Evolutionary conservation across 768 basidiomycete species (phyloP).

Genomic region (Dictyophora rubrovolvata): DNA sequence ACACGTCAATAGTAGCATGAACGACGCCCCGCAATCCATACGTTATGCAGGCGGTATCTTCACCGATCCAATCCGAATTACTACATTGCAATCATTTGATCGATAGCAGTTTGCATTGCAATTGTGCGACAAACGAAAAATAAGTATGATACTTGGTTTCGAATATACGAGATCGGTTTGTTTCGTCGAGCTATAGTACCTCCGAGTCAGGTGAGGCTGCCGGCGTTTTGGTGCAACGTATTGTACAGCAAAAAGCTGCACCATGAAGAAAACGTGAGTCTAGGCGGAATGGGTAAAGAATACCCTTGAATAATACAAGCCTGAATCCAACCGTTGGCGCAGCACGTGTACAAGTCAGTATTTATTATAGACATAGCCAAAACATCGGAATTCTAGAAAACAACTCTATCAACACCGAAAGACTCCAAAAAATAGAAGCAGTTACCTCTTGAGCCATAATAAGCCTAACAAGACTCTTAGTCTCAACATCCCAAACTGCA

Average conservation of each 20-base stretch:
- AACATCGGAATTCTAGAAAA: constrained; percentile 59
- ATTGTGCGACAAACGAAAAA: too few relatives aligned
- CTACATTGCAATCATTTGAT: constrained; percentile 37
- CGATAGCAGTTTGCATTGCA: constrained; percentile 44
- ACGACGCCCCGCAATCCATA: constrained; percentile 93
- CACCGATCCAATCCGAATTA: constrained; percentile 96
- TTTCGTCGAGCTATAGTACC: too few relatives aligned
- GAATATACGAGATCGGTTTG: too few relatives aligned
- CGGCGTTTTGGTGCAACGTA: too few relatives aligned
- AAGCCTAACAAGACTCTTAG: constrained; percentile 73
- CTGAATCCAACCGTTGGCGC: constrained; percentile 54
- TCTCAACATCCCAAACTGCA: constrained; percentile 86
- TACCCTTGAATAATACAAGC: constrained; percentile 29
- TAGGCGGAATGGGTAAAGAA: too few relatives aligned
- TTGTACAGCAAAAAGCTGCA: too few relatives aligned
- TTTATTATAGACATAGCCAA: constrained; percentile 67
- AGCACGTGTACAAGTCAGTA: constrained; percentile 38
- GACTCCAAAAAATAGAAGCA: neutral
- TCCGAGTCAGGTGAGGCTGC: too few relatives aligned
- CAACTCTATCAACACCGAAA: neutral
- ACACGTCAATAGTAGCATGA: constrained; percentile 72
- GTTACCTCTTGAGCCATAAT: constrained; percentile 77
- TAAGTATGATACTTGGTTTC: too few relatives aligned
- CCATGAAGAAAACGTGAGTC: constrained; percentile 1
- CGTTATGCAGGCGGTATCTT: constrained; percentile 85